phyloP scores from a whole-genome alignment of 1,139 yeast genomes.

The Sugiyamaella sp. region DNA sequence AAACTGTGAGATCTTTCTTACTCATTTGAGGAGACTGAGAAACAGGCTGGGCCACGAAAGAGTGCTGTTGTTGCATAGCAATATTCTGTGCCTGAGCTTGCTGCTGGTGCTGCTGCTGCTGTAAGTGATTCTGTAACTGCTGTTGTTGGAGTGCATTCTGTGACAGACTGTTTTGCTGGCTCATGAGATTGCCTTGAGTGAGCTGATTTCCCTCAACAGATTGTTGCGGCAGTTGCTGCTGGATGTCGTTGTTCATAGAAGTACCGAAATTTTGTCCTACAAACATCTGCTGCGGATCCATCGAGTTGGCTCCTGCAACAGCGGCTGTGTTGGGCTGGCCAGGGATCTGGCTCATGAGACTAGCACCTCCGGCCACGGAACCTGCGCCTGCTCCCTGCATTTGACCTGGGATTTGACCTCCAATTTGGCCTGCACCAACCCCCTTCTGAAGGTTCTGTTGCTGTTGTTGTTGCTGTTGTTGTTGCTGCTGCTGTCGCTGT shows the following conservation, averaged over 20 bases:
- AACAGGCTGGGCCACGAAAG: conserved; percentile 14
- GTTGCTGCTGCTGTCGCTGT: conserved; percentile 19
- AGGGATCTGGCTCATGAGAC: neutral
- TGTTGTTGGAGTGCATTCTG: conserved; percentile 16
- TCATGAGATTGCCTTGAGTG: conserved; percentile 7
- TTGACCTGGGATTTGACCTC: neutral
- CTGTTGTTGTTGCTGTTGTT: conserved; percentile 10
- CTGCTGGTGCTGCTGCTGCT: conserved; percentile 13
- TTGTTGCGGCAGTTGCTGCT: conserved; percentile 13
- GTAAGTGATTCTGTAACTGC: conserved; percentile 19
- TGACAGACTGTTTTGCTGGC: conserved; percentile 1
- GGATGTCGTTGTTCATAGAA: conserved; percentile 2
- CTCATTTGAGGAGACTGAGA: conserved; percentile 1
- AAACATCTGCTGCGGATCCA: conserved; percentile 18
- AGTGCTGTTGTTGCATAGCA: conserved; percentile 21
- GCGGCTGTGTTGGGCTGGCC: neutral
- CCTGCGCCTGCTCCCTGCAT: neutral
- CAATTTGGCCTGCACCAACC: neutral
- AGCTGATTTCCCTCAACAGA: conserved; percentile 22
- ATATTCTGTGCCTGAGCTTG: conserved; percentile 3
- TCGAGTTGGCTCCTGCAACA: neutral
- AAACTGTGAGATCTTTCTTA: conserved; percentile 5
- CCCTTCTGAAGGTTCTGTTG: conserved; percentile 8
- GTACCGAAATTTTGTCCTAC: conserved; percentile 8
- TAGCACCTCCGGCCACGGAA: neutral